A percentile compares a stretch with the other conserved stretches of the same genome.
phyloP scores from a whole-genome alignment of 176 grass and related monocot genomes.

The Aegilops tauschii region DNA sequence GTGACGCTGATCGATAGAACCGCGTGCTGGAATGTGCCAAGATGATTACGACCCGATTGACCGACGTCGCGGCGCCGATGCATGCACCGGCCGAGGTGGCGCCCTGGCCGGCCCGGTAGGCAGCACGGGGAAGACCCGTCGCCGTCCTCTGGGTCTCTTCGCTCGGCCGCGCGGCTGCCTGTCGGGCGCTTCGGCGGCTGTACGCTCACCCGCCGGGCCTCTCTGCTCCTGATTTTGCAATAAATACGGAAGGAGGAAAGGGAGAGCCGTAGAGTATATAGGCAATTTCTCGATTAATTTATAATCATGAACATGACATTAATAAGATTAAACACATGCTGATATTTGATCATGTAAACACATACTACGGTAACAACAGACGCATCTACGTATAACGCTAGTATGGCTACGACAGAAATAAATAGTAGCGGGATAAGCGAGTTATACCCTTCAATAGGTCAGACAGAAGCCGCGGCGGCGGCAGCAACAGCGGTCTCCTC shows the following conservation, averaged over 20 bases:
- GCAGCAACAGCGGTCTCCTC: too few relatives aligned
- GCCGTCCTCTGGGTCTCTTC: neutral
- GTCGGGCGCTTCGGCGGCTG: neutral
- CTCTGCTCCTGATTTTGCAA: neutral
- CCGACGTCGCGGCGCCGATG: neutral
- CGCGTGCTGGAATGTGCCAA: neutral
- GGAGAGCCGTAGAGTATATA: neutral
- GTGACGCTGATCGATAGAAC: neutral
- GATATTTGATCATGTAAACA: too few relatives aligned
- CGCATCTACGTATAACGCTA: too few relatives aligned
- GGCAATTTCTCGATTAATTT: too few relatives aligned
- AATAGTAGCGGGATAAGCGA: too few relatives aligned
- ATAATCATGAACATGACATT: too few relatives aligned
- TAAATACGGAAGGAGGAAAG: neutral
- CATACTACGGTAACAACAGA: too few relatives aligned
- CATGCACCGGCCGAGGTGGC: constrained; percentile 19
- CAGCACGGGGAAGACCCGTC: neutral
- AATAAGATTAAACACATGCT: too few relatives aligned
- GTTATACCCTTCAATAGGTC: too few relatives aligned
- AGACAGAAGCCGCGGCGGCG: too few relatives aligned
- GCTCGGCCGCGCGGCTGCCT: neutral
- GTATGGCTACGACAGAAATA: too few relatives aligned
- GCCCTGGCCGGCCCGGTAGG: neutral
- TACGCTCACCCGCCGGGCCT: neutral
- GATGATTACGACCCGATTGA: neutral